A percentile compares a stretch with the other conserved stretches of the same genome.
phyloP scores from a whole-genome alignment of 108 stramenopile genomes.

The Pseudonitzschia multiseries region DNA sequence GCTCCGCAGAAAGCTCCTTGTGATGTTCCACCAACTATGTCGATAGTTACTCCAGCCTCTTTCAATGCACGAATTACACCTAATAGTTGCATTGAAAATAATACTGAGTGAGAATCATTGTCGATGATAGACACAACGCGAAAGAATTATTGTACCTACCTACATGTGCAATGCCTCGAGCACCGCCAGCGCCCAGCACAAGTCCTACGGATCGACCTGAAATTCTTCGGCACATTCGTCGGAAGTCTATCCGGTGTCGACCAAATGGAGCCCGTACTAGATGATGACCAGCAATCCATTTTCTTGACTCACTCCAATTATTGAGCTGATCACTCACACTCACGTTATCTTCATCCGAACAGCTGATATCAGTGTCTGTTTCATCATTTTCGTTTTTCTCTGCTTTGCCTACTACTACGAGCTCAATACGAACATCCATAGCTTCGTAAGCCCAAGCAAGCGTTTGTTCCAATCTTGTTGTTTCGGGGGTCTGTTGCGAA shows the following conservation, averaged over 20 bases:
- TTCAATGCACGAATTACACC: constrained; percentile 48
- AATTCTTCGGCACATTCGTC: constrained; percentile 47
- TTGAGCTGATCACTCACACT: constrained; percentile 44
- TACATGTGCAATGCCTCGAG: constrained; percentile 55
- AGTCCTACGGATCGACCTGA: constrained; percentile 53
- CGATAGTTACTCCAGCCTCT: constrained; percentile 50
- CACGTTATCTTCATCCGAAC: constrained; percentile 18
- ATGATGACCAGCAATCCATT: constrained; percentile 54
- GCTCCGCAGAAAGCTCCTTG: constrained; percentile 59
- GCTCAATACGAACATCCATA: constrained; percentile 44
- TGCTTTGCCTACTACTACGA: constrained; percentile 43
- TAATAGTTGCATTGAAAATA: background rate
- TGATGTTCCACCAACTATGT: constrained; percentile 55
- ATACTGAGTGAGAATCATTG: background rate
- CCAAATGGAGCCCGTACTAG: constrained; percentile 37
- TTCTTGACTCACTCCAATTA: constrained; percentile 49
- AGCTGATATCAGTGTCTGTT: constrained; percentile 11
- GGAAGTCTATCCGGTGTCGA: constrained; percentile 43
- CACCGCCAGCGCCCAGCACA: constrained; percentile 56
- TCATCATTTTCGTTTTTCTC: constrained; percentile 5
- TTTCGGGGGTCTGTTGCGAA: constrained; percentile 36
- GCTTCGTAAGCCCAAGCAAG: constrained; percentile 44
- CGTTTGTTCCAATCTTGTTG: constrained; percentile 32
- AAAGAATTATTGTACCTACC: constrained; percentile 1
- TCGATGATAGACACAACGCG: background rate